A percentile compares a stretch with the other conserved stretches of the same genome.
phyloP scores from a whole-genome alignment of 2,329 filamentous ascomycete species.

The Stylonectria norvegica region DNA sequence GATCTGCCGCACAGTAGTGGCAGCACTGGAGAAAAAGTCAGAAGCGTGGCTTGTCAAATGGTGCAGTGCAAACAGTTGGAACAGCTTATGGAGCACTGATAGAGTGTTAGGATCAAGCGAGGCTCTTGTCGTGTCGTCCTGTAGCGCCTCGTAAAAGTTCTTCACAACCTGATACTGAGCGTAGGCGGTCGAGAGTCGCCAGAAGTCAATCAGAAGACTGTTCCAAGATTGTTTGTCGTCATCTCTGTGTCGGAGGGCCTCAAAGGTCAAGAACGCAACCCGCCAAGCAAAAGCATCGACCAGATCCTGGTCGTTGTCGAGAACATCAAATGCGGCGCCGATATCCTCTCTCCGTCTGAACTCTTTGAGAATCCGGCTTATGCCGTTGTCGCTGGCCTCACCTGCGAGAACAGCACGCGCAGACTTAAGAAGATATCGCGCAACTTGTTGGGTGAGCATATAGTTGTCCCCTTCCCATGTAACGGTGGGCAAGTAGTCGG shows the following conservation, averaged over 20 bases:
- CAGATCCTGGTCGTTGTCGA: slow-evolving; percentile 66
- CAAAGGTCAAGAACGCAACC: slow-evolving; percentile 69
- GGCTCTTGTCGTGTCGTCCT: slow-evolving; percentile 45
- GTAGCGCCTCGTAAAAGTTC: slow-evolving; percentile 56
- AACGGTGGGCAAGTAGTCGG: slow-evolving; percentile 67
- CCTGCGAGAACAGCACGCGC: slow-evolving; percentile 66
- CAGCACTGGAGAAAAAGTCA: slow-evolving; percentile 69
- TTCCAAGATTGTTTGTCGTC: slow-evolving; percentile 76
- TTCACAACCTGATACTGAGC: slow-evolving; percentile 76
- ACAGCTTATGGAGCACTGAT: slow-evolving; percentile 64
- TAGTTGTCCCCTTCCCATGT: slow-evolving; percentile 81
- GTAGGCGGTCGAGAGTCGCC: slow-evolving; percentile 70
- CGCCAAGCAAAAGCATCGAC: slow-evolving; percentile 75
- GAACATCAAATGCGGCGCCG: slow-evolving; percentile 70
- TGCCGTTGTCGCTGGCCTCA: slow-evolving; percentile 40
- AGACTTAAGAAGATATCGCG: slow-evolving; percentile 72
- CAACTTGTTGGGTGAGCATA: slow-evolving; percentile 78
- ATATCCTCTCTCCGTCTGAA: slow-evolving; percentile 65
- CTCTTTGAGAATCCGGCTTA: slow-evolving; percentile 56
- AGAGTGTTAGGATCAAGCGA: slow-evolving; percentile 57
- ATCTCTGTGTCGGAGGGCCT: slow-evolving; percentile 70
- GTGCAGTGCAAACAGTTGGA: slow-evolving; percentile 73
- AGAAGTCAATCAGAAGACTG: slow-evolving; percentile 73
- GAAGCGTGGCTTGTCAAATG: slow-evolving; percentile 62
- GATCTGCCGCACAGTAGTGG: slow-evolving; percentile 70